Conservation (phyloP, 768 basidiomycete genomes). For the Lyophyllum semitale region DNA sequence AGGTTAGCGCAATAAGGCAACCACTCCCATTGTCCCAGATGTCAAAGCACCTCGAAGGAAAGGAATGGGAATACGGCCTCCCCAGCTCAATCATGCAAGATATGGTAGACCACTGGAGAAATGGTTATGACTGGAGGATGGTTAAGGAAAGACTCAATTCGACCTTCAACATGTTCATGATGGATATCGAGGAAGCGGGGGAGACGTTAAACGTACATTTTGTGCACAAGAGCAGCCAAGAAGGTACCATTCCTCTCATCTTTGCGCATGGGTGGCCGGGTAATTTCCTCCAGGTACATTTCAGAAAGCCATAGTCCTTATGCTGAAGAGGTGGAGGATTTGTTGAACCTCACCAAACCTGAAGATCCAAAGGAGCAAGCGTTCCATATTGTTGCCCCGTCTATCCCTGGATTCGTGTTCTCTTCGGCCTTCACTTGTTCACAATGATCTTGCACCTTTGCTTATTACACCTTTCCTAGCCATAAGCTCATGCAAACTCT, state of each 20-base stretch:
- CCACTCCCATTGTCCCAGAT: conserved; percentile 44
- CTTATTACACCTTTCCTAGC: background rate
- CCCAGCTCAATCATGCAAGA: conserved; percentile 42
- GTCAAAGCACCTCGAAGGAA: conserved; percentile 41
- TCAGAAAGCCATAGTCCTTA: background rate
- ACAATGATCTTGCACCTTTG: background rate
- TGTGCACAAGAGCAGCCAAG: conserved; percentile 43
- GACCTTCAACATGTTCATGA: conserved; percentile 50
- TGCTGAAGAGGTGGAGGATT: conserved; percentile 23
- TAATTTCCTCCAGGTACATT: conserved; percentile 34
- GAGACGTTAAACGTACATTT: conserved; percentile 53
- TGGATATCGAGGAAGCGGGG: conserved; percentile 47
- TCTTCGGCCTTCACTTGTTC: background rate
- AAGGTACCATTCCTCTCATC: conserved; percentile 51
- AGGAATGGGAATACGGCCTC: conserved; percentile 49
- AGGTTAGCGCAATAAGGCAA: no score
- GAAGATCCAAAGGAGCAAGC: background rate
- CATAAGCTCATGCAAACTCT: conserved; percentile 33
- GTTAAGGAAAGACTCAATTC: conserved; percentile 49
- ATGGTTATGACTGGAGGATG: conserved; percentile 50
- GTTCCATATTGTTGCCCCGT: background rate
- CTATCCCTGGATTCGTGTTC: conserved; percentile 25
- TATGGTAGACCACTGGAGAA: conserved; percentile 47
- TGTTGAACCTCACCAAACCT: conserved; percentile 21
- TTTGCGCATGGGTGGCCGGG: conserved; percentile 58